Conservation (phyloP, 768 basidiomycete genomes). For the Phanerodontia chrysosporium region DNA sequence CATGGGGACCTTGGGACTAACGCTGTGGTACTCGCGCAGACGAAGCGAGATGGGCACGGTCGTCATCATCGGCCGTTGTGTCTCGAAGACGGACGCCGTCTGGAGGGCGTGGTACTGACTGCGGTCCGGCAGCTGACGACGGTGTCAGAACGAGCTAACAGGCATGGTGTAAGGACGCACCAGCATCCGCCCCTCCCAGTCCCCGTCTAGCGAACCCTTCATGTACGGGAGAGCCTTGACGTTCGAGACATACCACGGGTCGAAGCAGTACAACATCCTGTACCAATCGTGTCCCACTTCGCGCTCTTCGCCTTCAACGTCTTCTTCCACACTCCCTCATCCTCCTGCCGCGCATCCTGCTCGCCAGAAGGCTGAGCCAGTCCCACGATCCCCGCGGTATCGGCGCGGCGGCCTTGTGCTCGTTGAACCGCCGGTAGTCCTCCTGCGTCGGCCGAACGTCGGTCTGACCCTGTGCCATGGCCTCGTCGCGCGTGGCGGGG, state of each 20-base stretch:
- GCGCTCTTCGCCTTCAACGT: constrained; percentile 34
- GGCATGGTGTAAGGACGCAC: constrained; percentile 42
- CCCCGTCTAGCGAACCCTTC: constrained; percentile 49
- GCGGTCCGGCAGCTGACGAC: constrained; percentile 39
- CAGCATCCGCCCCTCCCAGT: constrained; percentile 62
- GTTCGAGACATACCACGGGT: constrained; percentile 30
- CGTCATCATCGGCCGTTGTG: constrained; percentile 29
- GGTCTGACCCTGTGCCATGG: constrained; percentile 24
- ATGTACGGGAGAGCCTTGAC: constrained; percentile 37
- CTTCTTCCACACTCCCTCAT: constrained; percentile 20
- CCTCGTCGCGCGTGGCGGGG: constrained; percentile 26
- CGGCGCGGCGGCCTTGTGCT: constrained; percentile 33
- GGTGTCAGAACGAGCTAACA: constrained; percentile 16
- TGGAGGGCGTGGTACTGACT: constrained; percentile 33
- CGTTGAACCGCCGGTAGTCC: constrained; percentile 58
- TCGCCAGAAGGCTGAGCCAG: constrained; percentile 17
- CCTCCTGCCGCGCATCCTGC: constrained; percentile 21
- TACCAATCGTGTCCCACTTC: constrained; percentile 57
- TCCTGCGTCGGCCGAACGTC: constrained; percentile 42
- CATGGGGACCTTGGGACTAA: constrained; percentile 36
- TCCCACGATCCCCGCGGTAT: constrained; percentile 17
- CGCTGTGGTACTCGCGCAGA: constrained; percentile 49
- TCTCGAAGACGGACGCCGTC: constrained; percentile 13
- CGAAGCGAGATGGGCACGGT: constrained; percentile 56
- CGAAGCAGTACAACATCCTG: constrained; percentile 43